Base-by-base conservation (phyloP, 371 early-diverging fungal genomes). In the Mucor ambiguus region DNA sequence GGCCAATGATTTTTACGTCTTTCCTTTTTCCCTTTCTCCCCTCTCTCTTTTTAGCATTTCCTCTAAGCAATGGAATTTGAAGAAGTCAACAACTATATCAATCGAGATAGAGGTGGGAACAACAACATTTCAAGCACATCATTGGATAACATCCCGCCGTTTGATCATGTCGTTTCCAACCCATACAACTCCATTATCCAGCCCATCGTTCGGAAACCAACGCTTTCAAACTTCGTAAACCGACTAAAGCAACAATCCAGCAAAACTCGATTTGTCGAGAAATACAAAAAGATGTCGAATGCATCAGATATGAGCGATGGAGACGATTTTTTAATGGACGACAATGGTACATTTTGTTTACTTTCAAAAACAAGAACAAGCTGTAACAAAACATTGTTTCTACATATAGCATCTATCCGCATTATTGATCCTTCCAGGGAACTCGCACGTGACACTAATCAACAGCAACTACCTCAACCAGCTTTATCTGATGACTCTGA, bases 181-280 rank as follows among this genome's bases (percentile, higher is more conserved):
- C 29, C 60, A 11, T 60, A 60, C 35, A 33, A 58, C 24, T 32
- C 32, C 5, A 48, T 58, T 2, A 44, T 63, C 29, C 64, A 44
- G 12, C 58, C 46, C 32, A 22, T 61, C 10, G 30, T 55, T 11
- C 20, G 59, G 48, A 66, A 66, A 55, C 70, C 70, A 14, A 66
- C 70, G n/a, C 48, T 71, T 28, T 61, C 67, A 12, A 60, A 49
- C 32, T 61, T 71, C 28, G 67, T 71, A 5, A 59, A 67, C 33
- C 44, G 49, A 63, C 18, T 71, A 14, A 58, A 63, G 38, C 71
- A 71, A n/a, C 71, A 71, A 55, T 71, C 71, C 16, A 71, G 63
- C 30, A 71, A 60, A 33, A 63, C 67, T 29, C 56, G 67, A 11
- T 67, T 71, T 63, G 56, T 56, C 4, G 49, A 56, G 22, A 58